Evolutionary conservation across 1,284 basidiomycete species (phyloP).

Genomic region (Ustilago sp.): DNA sequence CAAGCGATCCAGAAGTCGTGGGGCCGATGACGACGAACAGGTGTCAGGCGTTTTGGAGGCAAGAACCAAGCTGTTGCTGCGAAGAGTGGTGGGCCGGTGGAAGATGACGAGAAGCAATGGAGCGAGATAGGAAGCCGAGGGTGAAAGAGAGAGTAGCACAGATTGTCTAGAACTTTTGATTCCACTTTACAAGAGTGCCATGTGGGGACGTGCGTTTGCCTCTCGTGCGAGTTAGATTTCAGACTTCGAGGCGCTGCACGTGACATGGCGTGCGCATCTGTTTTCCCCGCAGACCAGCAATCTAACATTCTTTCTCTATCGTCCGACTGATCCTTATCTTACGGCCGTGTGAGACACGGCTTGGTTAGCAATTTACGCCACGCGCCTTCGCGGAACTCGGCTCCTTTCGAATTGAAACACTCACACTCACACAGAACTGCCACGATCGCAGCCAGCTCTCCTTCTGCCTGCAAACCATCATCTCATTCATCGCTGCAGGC

Average conservation of each 20-base stretch:
- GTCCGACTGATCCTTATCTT: no score
- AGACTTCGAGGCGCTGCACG: background rate
- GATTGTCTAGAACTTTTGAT: slow-evolving; percentile 4
- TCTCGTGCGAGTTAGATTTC: slow-evolving; percentile 29
- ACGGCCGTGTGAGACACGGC: no score
- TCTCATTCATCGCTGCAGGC: background rate
- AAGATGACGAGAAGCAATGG: background rate
- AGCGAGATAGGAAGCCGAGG: background rate
- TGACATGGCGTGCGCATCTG: slow-evolving; percentile 7
- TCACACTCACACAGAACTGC: background rate
- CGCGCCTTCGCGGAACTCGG: slow-evolving; percentile 10
- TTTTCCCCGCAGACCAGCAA: background rate
- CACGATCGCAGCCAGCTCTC: background rate
- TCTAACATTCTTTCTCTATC: no score
- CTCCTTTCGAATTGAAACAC: background rate
- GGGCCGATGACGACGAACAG: no score
- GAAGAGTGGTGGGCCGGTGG: background rate
- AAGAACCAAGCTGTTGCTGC: background rate
- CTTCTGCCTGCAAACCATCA: background rate
- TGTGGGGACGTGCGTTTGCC: slow-evolving; percentile 25
- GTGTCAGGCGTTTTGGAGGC: background rate
- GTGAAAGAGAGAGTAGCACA: background rate
- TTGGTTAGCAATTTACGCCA: slow-evolving; percentile 37
- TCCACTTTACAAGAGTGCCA: background rate
- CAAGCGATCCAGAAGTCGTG: no score